Evolutionary conservation across 1,284 basidiomycete species (phyloP).

Genomic region (Jaminaea rosea): DNA sequence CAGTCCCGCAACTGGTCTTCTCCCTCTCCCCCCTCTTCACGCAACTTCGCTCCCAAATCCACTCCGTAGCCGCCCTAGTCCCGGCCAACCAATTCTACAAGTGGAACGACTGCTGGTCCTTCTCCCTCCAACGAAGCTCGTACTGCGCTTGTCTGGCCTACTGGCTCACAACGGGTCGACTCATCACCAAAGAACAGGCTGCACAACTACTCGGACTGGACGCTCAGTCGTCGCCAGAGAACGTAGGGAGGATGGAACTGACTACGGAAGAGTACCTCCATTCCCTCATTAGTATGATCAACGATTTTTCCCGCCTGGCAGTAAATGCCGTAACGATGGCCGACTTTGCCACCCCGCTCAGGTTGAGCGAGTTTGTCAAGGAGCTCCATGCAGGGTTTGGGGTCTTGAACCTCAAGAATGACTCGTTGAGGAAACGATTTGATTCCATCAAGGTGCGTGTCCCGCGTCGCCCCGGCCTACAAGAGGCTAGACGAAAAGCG

Average conservation of each 20-base stretch:
- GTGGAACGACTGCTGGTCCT: constrained; percentile 8
- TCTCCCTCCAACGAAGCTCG: constrained; percentile 1
- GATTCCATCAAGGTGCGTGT: constrained; percentile 38
- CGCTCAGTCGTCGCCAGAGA: background rate
- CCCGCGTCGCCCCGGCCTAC: background rate
- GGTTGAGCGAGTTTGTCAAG: constrained; percentile 36
- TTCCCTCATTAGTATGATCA: constrained; percentile 28
- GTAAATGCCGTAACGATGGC: constrained; percentile 22
- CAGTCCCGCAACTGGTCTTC: background rate
- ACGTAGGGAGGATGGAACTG: too few relatives aligned
- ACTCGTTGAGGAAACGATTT: constrained; percentile 37
- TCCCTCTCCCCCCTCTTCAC: background rate
- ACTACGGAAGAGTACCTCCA: constrained; percentile 41
- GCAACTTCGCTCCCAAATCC: background rate
- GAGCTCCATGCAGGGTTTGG: constrained; percentile 41
- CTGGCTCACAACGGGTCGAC: background rate
- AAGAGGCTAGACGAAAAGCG: background rate
- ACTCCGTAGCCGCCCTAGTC: background rate
- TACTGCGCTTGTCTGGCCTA: constrained; percentile 1
- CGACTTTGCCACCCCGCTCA: constrained; percentile 32
- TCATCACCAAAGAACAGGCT: constrained; percentile 5
- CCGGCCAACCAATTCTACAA: constrained; percentile 6
- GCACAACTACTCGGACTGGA: background rate
- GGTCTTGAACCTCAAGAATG: constrained; percentile 45
- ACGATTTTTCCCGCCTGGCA: constrained; percentile 27